phyloP scores from a whole-genome alignment of 495 filamentous ascomycete species.

The Aspergillus funiculosus region DNA sequence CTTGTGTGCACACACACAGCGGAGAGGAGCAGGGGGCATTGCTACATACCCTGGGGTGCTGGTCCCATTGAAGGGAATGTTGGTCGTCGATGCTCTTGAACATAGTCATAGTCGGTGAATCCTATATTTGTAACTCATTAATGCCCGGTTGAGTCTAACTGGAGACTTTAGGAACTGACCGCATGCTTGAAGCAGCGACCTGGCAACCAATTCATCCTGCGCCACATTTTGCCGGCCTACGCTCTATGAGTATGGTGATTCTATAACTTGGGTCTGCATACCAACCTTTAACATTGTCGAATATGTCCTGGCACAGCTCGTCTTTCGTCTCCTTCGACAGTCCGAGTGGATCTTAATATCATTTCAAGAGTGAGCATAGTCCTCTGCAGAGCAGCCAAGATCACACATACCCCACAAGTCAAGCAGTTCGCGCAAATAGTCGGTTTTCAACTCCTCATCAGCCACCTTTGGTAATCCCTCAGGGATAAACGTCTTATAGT shows the following conservation, averaged over 20 bases:
- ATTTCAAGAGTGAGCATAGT: background rate
- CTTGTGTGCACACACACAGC: too few relatives aligned
- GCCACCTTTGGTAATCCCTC: conserved; percentile 2
- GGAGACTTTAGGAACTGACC: background rate
- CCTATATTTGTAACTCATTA: too few relatives aligned
- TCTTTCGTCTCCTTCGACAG: conserved; percentile 2
- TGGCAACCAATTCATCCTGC: conserved; percentile 1
- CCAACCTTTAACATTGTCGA: conserved; percentile 7
- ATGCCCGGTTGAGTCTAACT: too few relatives aligned
- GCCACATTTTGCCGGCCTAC: conserved; percentile 1
- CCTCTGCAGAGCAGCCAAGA: background rate
- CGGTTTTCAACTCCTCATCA: conserved; percentile 2
- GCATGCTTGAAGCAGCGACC: conserved; percentile 6
- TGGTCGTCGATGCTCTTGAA: conserved; percentile 9
- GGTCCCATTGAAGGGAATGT: conserved; percentile 9
- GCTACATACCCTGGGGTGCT: conserved; percentile 5
- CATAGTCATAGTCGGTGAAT: conserved; percentile 9
- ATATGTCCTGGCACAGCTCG: background rate
- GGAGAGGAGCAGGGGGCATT: too few relatives aligned
- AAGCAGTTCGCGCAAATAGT: conserved; percentile 6
- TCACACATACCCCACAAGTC: conserved; percentile 6
- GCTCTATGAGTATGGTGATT: background rate
- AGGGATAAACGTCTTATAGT: conserved; percentile 7
- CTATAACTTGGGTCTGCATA: background rate
- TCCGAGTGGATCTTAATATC: conserved; percentile 3